Evolutionary conservation across 2,329 filamentous ascomycete genomes (phyloP).

Genomic region (Apiospora kogelbergensis): DNA sequence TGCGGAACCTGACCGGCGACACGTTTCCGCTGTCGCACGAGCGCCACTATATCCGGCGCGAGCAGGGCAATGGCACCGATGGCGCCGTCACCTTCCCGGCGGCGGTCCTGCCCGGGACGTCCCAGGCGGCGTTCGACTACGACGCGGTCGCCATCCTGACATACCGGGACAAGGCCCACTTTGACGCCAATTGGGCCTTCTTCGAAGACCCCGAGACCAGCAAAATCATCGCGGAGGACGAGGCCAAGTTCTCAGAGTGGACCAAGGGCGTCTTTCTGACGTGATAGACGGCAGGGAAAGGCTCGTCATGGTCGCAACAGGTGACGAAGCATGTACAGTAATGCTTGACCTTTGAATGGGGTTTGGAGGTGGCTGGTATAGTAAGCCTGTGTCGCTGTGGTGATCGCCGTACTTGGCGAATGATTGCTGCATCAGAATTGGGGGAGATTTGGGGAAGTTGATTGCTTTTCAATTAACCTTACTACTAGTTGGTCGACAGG

Average conservation of each 20-base stretch:
- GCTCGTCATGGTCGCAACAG: too few species aligned
- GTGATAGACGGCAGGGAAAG: neutral
- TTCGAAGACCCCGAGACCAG: constrained; percentile 11
- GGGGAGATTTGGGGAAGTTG: too few species aligned
- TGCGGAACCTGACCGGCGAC: constrained; percentile 21
- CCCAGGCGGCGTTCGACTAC: constrained; percentile 19
- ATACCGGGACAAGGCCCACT: constrained; percentile 18
- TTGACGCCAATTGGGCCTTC: constrained; percentile 16
- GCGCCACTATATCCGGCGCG: constrained; percentile 21
- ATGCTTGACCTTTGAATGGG: too few species aligned
- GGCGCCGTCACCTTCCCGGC: constrained; percentile 15
- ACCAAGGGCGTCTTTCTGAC: neutral
- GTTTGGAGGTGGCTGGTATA: too few species aligned
- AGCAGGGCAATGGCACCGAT: neutral
- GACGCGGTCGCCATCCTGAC: constrained; percentile 23
- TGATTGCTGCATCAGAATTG: too few species aligned
- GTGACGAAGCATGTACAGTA: too few species aligned
- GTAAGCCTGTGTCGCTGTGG: too few species aligned
- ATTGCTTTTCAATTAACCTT: neutral
- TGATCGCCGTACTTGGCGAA: neutral
- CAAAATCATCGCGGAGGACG: constrained; percentile 12
- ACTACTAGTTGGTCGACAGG: too few species aligned
- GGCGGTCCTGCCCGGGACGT: constrained; percentile 17
- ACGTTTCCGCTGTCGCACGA: constrained; percentile 22
- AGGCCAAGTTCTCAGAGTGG: constrained; percentile 16